Evolutionary conservation across 208 protist species (phyloP), one percentile per base, ranked within the genome.

Genomic region (Histomonas meleagridis): DNA sequence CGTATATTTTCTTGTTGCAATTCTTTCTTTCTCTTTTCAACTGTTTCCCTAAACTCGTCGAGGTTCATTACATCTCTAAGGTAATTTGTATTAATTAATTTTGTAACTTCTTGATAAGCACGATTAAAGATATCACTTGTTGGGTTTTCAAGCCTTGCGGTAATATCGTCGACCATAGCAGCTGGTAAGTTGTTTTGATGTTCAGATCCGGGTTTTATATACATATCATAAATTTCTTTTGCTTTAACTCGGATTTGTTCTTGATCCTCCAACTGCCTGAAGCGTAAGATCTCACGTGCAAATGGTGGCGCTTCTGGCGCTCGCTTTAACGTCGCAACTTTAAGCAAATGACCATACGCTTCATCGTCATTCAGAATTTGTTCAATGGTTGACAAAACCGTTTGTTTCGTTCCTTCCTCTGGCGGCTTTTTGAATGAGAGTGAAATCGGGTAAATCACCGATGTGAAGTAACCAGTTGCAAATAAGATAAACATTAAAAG

Each of bases 71-170:
- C n/a, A n/a, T n/a, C n/a, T n/a, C n/a, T n/a, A n/a, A 86, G 18
- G 26, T 57, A 86, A 46, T 86, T 86, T 55, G 76, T 86, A 10
- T 26, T 55, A 2, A 86, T 7, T 12, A 86, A 28, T 55, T 86
- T 86, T 38, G 46, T 14, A 38, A 40, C 76, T 57, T 86, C 76
- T 38, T 48, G 23, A 38, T 86, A 86, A 12, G 46, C 46, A 0
- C 23, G 51, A 28, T 86, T 86, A 55, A 86, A 86, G 18, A 86
- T 32, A 55, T 86, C 76, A 38, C 16, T 86, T 57, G 76, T 86
- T 86, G 76, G 76, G 18, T 2, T 12, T n/a, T 21, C 18, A 12
- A 86, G 43, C 18, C 76, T 51, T 14, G 3, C 16, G 9, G 51
- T 46, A 46, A 86, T 55, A 86, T 86, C 76, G 5, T 32, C 38